Evolutionary conservation across 2,329 filamentous ascomycete genomes (phyloP), one percentile per base, ranked within the genome.

Genomic region (Colletotrichum spaethianum): DNA sequence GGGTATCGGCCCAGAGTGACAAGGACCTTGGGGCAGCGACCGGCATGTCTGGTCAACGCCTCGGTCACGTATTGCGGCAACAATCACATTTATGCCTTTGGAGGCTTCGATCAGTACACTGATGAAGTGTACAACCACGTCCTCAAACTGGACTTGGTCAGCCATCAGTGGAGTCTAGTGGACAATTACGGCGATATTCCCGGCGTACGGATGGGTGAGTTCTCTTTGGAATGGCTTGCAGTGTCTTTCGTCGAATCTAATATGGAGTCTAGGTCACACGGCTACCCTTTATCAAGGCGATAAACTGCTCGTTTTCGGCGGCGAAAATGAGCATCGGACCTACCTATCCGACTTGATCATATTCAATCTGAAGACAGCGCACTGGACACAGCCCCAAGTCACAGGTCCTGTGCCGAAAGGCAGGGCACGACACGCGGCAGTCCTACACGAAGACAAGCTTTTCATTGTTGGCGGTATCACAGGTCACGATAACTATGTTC

Each of bases 61-160:
- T 98, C 96, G 0, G 96, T 98, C 73, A 99, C 96, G n/a, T 98
- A 98, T 82, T 98, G 96, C 79, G 95, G 95, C 72, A 96, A 98
- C 83, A 96, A 98, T 81, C 92, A 96, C 82, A 98, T 99, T 77
- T 98, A 97, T 83, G 96, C 96, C 14, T 99, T 99, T 86, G 96
- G 96, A 53, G 96, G 96, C 23, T 99, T 99, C 79, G 96, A 99
- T 80, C 96, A 98, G 82, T 98, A 98, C 80, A 99, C 96, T 0
- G 96, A 99, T 81, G 96, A 99, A 85, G 94, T 99, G 23, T 99
- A 99, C 84, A 99, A 99, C 80, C 96, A 99, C 84, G 96, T 99
- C 52, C 87, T 99, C 74, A 92, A 91, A 77, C 85, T 99, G 63
- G 95, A 99, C 81, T 88, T 99, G 74, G 88, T 93, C 73, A 95